A percentile compares a stretch with the other conserved stretches of the same genome.
These are phyloP conservation scores for Xerocomellus chrysenteron DNA, from an alignment of 768 basidiomycete genomes.

Conservation along the genomic window DNA sequence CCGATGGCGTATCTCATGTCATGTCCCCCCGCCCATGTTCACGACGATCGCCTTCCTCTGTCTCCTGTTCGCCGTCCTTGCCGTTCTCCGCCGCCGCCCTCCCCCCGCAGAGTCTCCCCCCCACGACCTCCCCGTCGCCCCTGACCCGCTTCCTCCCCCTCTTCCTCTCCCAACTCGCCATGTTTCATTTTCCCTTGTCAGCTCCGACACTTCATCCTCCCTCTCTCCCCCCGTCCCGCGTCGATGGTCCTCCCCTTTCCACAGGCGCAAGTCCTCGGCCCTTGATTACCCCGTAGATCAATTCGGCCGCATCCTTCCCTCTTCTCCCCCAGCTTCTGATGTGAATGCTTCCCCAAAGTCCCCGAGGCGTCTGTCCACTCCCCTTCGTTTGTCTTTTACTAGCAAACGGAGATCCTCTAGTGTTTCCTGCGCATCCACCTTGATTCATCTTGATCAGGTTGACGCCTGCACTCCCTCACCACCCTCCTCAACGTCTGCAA, in stretches of 20 bases:
- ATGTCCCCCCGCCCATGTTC: constrained; percentile 5
- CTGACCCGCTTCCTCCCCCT: not conserved
- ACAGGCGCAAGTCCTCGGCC: not conserved
- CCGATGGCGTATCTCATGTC: not conserved
- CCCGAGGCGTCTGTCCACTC: not conserved
- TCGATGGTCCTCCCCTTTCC: constrained; percentile 1
- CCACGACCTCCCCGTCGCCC: not conserved
- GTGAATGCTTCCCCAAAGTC: not conserved
- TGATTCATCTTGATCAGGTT: not conserved
- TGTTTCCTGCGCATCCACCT: not conserved
- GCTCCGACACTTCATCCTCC: not conserved
- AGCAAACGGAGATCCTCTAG: constrained; percentile 9
- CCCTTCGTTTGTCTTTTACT: constrained; percentile 8
- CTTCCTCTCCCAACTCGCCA: constrained; percentile 7
- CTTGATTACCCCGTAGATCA: constrained; percentile 5
- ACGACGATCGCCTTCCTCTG: constrained; percentile 3
- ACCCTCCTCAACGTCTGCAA: not conserved
- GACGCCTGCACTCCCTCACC: not conserved
- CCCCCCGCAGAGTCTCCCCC: not conserved
- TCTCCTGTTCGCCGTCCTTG: constrained; percentile 1
- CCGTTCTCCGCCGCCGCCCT: not conserved
- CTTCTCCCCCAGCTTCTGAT: not conserved
- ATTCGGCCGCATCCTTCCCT: not conserved
- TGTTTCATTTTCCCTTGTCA: constrained; percentile 14
- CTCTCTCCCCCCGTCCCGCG: not conserved